Percentiles rank a stretch among this genome's conserved stretches.
Evolutionary conservation across 1,284 basidiomycete genomes (phyloP).

Genomic region (Puccinia hordei): DNA sequence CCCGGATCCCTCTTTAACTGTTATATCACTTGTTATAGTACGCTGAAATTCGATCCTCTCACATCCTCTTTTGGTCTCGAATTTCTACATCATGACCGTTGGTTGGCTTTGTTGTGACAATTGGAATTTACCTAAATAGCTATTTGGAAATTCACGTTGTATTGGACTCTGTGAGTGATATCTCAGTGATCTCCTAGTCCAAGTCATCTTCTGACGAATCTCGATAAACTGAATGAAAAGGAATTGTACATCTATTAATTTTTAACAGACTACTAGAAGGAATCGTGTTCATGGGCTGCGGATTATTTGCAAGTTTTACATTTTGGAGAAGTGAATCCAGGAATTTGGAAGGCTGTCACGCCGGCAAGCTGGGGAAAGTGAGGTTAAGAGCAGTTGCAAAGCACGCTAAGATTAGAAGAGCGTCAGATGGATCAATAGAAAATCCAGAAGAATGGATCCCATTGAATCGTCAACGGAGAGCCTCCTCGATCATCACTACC

Average conservation of each 20-base stretch:
- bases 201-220: no score
- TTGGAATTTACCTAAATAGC: neutral
- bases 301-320: conserved; percentile 22
- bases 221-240: neutral
- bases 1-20: neutral
- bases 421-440: neutral
- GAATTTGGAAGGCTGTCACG: neutral
- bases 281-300: conserved; percentile 29
- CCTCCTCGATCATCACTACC: conserved; percentile 33
- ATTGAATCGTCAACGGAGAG: neutral
- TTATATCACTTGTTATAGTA: neutral
- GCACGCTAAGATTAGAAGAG: neutral
- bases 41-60: neutral
- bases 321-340: conserved; percentile 25
- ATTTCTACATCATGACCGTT: no score
- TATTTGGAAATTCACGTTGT: conserved; percentile 35
- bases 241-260: neutral
- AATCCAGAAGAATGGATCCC: conserved; percentile 22
- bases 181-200: neutral
- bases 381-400: neutral
- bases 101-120: no score
- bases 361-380: neutral
- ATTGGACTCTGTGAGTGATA: conserved; percentile 30
- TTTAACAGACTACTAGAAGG: conserved; percentile 16
- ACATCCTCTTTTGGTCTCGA: conserved; percentile 4